Percentiles rank a stretch among this genome's conserved stretches.
phyloP scores from a whole-genome alignment of 192 early-diverging fungal genomes.

The Backusella liffmaniae region DNA sequence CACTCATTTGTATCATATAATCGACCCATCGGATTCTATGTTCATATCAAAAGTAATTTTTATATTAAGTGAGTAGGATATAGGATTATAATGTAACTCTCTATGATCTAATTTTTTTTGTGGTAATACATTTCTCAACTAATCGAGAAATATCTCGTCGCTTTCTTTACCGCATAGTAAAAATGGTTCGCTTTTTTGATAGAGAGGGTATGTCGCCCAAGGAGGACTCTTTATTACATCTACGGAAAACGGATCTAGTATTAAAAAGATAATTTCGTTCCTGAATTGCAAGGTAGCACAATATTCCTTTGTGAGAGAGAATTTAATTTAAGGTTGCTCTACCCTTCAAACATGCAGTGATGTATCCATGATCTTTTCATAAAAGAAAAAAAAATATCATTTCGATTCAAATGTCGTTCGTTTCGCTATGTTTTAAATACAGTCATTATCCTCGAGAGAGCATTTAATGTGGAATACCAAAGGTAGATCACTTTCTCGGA shows the following conservation, averaged over 20 bases:
- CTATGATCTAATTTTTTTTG: no score
- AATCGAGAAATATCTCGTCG: no score
- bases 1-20: no score
- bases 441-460: not conserved
- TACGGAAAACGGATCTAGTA: not conserved
- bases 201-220: not conserved
- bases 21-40: no score
- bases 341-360: not conserved
- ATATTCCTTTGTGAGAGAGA: not conserved
- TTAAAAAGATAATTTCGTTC: not conserved
- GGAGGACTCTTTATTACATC: not conserved
- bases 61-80: no score
- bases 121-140: no score
- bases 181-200: no score
- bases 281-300: not conserved
- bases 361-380: not conserved
- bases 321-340: not conserved
- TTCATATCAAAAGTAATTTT: no score
- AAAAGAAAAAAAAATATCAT: not conserved
- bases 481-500: not conserved
- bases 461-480: not conserved
- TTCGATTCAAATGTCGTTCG: not conserved
- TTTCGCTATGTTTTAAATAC: no score
- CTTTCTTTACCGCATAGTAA: no score
- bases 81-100: no score